A percentile compares a stretch with the other conserved stretches of the same genome.
These are phyloP conservation scores for Fusarium zealandicum DNA, from an alignment of 2,329 filamentous ascomycete species.

Conservation along the genomic window DNA sequence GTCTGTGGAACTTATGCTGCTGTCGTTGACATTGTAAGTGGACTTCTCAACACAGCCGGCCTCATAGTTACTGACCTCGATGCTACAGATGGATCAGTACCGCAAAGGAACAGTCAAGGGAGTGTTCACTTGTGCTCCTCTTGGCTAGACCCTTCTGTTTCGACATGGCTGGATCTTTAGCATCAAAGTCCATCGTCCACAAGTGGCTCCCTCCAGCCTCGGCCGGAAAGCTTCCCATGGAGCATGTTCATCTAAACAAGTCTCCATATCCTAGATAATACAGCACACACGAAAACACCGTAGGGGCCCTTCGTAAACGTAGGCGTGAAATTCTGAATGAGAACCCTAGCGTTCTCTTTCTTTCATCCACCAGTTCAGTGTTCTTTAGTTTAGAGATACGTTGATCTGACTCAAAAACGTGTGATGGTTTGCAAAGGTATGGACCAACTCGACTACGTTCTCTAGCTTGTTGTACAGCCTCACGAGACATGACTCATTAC, in stretches of 20 bases:
- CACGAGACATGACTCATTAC: too few relatives aligned
- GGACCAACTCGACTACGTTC: too few relatives aligned
- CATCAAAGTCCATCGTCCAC: neutral
- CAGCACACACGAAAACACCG: constrained; percentile 32
- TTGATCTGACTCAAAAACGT: neutral
- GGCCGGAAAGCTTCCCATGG: constrained; percentile 7
- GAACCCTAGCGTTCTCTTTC: neutral
- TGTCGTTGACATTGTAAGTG: constrained; percentile 26
- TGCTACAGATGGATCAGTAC: constrained; percentile 26
- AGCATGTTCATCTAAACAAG: constrained; percentile 27
- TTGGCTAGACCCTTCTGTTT: constrained; percentile 8
- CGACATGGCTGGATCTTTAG: neutral
- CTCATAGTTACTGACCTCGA: neutral
- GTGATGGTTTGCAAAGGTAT: too few relatives aligned
- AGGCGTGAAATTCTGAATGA: constrained; percentile 24
- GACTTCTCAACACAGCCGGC: accelerated
- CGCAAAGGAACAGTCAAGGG: constrained; percentile 24
- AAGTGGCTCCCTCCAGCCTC: neutral
- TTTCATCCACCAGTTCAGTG: neutral
- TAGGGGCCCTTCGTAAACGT: constrained; percentile 37
- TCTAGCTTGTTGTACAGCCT: too few relatives aligned
- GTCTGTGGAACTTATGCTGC: constrained; percentile 29
- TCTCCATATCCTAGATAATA: constrained; percentile 31
- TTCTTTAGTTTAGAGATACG: neutral
- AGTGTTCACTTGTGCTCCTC: constrained; percentile 21